Conservation (phyloP, 2,329 filamentous ascomycete genomes). For the Microcera coccophila region DNA sequence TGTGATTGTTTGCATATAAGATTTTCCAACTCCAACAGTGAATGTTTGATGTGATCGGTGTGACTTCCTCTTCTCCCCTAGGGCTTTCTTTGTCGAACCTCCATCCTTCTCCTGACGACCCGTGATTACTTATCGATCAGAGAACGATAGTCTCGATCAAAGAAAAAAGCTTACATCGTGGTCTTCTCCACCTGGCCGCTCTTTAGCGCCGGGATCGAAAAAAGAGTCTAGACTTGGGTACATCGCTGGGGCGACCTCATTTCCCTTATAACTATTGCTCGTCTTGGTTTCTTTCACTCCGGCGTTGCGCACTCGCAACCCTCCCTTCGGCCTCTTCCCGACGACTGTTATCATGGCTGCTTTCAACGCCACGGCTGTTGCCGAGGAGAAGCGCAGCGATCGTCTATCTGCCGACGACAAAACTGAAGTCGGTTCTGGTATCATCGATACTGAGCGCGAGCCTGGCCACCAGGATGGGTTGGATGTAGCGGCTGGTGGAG, state of each 20-base stretch:
- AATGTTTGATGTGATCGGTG: background rate
- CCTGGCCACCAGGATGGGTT: background rate
- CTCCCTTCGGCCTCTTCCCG: background rate
- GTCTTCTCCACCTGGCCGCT: background rate
- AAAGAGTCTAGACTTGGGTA: background rate
- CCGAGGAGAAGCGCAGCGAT: slow-evolving; percentile 20
- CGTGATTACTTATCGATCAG: background rate
- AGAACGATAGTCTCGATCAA: too few relatives aligned
- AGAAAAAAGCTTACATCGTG: too few relatives aligned
- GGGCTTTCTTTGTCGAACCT: background rate
- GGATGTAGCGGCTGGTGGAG: background rate
- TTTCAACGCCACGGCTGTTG: slow-evolving; percentile 12
- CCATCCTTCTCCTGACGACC: background rate
- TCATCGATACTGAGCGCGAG: slow-evolving; percentile 11
- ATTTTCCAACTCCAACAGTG: background rate
- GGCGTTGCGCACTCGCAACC: background rate
- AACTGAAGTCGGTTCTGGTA: slow-evolving; percentile 30
- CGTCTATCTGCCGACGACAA: slow-evolving; percentile 29
- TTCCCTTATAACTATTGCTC: background rate
- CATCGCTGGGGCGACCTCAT: background rate
- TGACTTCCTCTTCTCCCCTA: background rate
- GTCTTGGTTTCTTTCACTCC: background rate
- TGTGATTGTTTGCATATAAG: background rate
- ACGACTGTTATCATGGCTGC: slow-evolving; percentile 6
- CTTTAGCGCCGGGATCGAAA: background rate